phyloP scores from a whole-genome alignment of 1,284 basidiomycete genomes.

The Clitocybe nebularis region DNA sequence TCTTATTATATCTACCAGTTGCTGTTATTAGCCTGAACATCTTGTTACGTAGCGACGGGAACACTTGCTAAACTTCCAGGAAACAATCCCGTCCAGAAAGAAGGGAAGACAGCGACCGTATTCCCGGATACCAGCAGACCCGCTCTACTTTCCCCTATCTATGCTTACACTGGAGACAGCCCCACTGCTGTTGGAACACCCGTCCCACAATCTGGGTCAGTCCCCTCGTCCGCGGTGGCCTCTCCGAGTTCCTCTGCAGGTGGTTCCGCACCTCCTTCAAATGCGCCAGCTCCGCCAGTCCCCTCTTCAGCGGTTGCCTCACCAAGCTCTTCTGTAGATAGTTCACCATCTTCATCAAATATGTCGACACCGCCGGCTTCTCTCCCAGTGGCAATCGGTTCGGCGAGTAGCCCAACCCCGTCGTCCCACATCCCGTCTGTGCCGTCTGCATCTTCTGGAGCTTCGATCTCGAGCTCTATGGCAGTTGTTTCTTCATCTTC shows the following conservation, averaged over 20 bases:
- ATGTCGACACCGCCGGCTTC: background rate
- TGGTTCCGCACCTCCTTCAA: constrained; percentile 2
- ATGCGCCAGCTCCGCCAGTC: constrained; percentile 4
- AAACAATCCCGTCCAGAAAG: constrained; percentile 37
- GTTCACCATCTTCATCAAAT: background rate
- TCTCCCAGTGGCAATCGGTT: background rate
- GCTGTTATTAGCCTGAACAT: constrained; percentile 7
- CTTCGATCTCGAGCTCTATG: background rate
- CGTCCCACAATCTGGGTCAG: constrained; percentile 12
- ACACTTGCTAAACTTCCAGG: constrained; percentile 36
- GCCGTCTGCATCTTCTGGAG: no score
- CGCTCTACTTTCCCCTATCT: constrained; percentile 30
- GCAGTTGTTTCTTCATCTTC: background rate
- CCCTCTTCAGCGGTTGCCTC: background rate
- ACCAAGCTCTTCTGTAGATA: background rate
- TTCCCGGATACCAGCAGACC: constrained; percentile 25
- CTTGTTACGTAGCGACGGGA: constrained; percentile 27
- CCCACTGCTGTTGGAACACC: constrained; percentile 21
- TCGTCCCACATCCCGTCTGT: no score
- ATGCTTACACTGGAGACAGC: constrained; percentile 29
- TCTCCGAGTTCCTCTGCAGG: constrained; percentile 8
- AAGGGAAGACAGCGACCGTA: constrained; percentile 20
- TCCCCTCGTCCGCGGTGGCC: constrained; percentile 11
- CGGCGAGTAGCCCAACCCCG: background rate
- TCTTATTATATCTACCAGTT: background rate